Evolutionary conservation across 768 basidiomycete genomes (phyloP).

Genomic region (Lactarius pseudohatsudake): DNA sequence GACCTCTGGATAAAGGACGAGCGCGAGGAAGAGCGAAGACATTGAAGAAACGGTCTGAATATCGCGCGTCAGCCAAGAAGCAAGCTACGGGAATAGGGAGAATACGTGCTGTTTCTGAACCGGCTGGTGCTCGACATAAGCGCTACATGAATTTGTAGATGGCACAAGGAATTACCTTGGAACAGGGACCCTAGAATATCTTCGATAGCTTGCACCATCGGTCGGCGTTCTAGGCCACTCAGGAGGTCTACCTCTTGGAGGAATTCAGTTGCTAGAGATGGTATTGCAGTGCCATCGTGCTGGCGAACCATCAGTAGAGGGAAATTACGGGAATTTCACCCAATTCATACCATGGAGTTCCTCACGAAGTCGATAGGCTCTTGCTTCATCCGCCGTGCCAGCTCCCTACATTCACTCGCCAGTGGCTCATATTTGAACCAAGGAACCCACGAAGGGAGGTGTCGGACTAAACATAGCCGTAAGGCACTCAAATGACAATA

Average conservation of each 20-base stretch:
- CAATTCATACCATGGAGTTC: neutral
- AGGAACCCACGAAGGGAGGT: constrained; percentile 12
- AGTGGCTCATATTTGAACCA: constrained; percentile 3
- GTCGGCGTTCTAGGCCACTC: neutral
- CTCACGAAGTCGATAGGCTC: constrained; percentile 19
- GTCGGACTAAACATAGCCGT: neutral
- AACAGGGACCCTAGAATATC: constrained; percentile 11
- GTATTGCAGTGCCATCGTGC: neutral
- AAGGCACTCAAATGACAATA: neutral
- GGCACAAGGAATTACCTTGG: neutral
- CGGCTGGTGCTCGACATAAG: neutral
- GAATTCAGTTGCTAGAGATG: constrained; percentile 8
- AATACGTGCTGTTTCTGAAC: constrained; percentile 5
- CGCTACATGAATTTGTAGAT: neutral
- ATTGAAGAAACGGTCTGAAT: constrained; percentile 12
- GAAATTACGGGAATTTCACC: neutral
- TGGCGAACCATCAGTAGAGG: neutral
- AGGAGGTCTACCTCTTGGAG: constrained; percentile 8
- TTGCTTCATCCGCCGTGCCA: neutral
- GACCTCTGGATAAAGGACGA: constrained; percentile 14
- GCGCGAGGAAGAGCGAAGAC: constrained; percentile 14
- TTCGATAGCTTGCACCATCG: neutral
- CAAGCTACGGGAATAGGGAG: neutral
- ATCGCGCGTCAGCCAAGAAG: neutral
- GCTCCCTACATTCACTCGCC: neutral